phyloP scores from a whole-genome alignment of 1,284 basidiomycete genomes.

The Pseudozyma sp. region DNA sequence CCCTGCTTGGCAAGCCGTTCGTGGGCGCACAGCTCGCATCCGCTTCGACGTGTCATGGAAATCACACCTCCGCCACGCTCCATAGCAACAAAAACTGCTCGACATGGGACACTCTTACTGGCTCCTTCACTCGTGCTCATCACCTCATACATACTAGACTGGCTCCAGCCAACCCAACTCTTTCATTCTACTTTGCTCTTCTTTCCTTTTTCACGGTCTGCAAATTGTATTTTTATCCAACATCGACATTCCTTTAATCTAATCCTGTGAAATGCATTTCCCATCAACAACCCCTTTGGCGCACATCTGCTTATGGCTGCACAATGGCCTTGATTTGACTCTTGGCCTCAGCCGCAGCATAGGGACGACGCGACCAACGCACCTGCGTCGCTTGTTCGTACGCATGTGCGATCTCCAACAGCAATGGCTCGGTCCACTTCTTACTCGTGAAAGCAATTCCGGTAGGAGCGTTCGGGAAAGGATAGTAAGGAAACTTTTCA shows the following conservation, averaged over 20 bases:
- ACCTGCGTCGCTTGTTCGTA: constrained; percentile 77
- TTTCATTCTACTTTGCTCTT: background rate
- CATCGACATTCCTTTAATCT: background rate
- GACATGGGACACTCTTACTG: too few relatives aligned
- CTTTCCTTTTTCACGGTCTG: background rate
- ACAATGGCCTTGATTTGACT: constrained; percentile 75
- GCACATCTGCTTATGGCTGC: background rate
- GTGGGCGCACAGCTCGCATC: too few relatives aligned
- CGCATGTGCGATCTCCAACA: constrained; percentile 76
- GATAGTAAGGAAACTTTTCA: constrained; percentile 21
- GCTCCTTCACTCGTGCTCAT: too few relatives aligned
- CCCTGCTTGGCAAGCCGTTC: too few relatives aligned
- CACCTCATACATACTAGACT: too few relatives aligned
- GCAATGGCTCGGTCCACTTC: constrained; percentile 75
- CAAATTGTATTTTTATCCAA: constrained; percentile 1
- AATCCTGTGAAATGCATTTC: background rate
- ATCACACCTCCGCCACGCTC: too few relatives aligned
- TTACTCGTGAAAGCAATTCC: constrained; percentile 77
- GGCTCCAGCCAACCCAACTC: too few relatives aligned
- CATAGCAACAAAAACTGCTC: too few relatives aligned
- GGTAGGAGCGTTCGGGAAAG: constrained; percentile 71
- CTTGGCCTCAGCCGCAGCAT: constrained; percentile 74
- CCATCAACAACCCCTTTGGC: background rate
- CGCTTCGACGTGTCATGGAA: too few relatives aligned
- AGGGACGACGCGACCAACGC: constrained; percentile 73